Conservation (phyloP, 371 early-diverging fungal species). For the Mortierella sp. region DNA sequence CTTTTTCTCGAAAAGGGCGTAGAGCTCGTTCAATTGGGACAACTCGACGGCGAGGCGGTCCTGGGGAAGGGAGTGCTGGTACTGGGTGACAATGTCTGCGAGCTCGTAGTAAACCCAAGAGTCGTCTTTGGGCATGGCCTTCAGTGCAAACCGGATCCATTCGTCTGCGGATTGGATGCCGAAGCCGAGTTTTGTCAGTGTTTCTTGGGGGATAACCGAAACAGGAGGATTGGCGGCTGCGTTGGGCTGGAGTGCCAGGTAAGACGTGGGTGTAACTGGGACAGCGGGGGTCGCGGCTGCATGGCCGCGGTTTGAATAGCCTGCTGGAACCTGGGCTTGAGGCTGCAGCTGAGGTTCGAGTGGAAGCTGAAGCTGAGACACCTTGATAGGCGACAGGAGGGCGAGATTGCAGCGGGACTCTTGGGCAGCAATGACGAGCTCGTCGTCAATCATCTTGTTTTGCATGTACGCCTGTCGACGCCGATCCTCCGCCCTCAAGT, state of each 20-base stretch:
- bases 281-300: not conserved
- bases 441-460: not conserved
- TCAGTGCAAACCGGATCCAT: not conserved
- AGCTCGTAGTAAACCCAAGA: not conserved
- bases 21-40: not conserved
- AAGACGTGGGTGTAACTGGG: not conserved
- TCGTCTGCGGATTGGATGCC: not conserved
- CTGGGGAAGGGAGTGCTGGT: not conserved
- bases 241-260: not conserved
- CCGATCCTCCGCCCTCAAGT: not conserved
- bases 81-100: not conserved
- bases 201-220: not conserved
- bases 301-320: not conserved
- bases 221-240: not conserved
- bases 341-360: not conserved
- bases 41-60: not conserved
- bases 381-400: not conserved
- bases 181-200: not conserved
- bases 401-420: not conserved
- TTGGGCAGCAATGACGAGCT: not conserved
- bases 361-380: not conserved
- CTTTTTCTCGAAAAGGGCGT: not conserved
- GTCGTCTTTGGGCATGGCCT: not conserved
- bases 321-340: not conserved
- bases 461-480: not conserved